These are phyloP conservation scores for Larix kaempferi DNA, from an alignment of 75 land plant species.

Conservation along the genomic window DNA sequence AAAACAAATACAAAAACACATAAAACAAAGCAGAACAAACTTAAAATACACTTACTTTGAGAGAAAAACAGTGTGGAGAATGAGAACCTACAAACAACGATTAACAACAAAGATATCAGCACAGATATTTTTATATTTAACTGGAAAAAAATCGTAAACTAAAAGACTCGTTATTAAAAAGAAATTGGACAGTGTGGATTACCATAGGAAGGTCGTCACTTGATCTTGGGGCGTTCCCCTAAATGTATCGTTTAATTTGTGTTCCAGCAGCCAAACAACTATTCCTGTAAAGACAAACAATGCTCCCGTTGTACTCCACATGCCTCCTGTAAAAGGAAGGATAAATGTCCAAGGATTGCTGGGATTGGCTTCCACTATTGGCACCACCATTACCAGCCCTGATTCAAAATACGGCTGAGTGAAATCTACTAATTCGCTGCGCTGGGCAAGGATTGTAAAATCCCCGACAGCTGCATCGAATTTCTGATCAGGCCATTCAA, in stretches of 20 bases:
- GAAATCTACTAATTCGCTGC: conserved; percentile 53
- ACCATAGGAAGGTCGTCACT: conserved; percentile 26
- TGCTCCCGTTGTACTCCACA: conserved; percentile 46
- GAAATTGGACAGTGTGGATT: neutral
- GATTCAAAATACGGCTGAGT: conserved; percentile 66
- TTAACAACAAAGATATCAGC: no score
- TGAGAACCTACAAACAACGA: conserved; percentile 22
- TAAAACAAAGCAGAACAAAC: no score
- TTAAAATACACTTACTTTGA: conserved; percentile 21
- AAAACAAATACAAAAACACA: no score
- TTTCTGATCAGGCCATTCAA: conserved; percentile 18
- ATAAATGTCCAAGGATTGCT: conserved; percentile 49
- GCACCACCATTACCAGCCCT: conserved; percentile 52
- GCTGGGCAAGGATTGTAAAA: conserved; percentile 52
- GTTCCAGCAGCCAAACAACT: conserved; percentile 47
- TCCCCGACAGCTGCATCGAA: conserved; percentile 76
- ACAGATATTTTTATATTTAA: no score
- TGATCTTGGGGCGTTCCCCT: conserved; percentile 21
- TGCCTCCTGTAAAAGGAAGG: conserved; percentile 34
- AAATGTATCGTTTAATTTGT: conserved; percentile 17
- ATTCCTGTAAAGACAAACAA: conserved; percentile 41
- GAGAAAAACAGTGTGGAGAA: conserved; percentile 36
- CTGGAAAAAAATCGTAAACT: no score
- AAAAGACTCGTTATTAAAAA: no score
- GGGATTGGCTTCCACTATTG: conserved; percentile 14